phyloP scores from a whole-genome alignment of 2,329 filamentous ascomycete species.

The Pseudomassariella vexata region DNA sequence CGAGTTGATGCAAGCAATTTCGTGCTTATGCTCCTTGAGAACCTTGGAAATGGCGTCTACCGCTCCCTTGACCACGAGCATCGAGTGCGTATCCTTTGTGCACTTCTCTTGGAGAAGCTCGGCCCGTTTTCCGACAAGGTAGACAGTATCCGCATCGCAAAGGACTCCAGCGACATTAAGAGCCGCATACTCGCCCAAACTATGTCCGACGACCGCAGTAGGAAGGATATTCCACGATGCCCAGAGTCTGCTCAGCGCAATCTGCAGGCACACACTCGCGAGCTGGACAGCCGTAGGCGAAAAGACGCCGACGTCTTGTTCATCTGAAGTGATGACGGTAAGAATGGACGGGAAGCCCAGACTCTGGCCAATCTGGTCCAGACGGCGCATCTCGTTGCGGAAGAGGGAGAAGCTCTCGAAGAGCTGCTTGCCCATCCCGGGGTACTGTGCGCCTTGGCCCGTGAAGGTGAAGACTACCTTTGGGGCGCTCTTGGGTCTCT shows the following conservation, averaged over 20 bases:
- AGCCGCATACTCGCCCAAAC: slow-evolving; percentile 65
- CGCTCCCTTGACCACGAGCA: slow-evolving; percentile 36
- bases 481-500: slow-evolving; percentile 31
- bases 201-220: slow-evolving; percentile 51
- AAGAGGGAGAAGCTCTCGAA: slow-evolving; percentile 14
- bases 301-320: slow-evolving; percentile 27
- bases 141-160: slow-evolving; percentile 60
- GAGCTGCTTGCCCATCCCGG: slow-evolving; percentile 11
- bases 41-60: slow-evolving; percentile 44
- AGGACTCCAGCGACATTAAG: slow-evolving; percentile 63
- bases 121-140: slow-evolving; percentile 61
- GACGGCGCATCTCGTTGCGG: slow-evolving; percentile 39
- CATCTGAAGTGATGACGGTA: slow-evolving; percentile 35
- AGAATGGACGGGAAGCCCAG: slow-evolving; percentile 47
- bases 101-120: slow-evolving; percentile 56
- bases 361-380: slow-evolving; percentile 40
- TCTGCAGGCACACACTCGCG: slow-evolving; percentile 41
- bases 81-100: slow-evolving; percentile 53
- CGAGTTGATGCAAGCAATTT: slow-evolving; percentile 65
- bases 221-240: slow-evolving; percentile 42
- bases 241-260: slow-evolving; percentile 47
- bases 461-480: slow-evolving; percentile 26
- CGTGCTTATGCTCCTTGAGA: slow-evolving; percentile 31
- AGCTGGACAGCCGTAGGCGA: slow-evolving; percentile 42
- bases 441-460: slow-evolving; percentile 15